Conservation (phyloP, 495 filamentous ascomycete species). For the Tuber microsphaerosporum region DNA sequence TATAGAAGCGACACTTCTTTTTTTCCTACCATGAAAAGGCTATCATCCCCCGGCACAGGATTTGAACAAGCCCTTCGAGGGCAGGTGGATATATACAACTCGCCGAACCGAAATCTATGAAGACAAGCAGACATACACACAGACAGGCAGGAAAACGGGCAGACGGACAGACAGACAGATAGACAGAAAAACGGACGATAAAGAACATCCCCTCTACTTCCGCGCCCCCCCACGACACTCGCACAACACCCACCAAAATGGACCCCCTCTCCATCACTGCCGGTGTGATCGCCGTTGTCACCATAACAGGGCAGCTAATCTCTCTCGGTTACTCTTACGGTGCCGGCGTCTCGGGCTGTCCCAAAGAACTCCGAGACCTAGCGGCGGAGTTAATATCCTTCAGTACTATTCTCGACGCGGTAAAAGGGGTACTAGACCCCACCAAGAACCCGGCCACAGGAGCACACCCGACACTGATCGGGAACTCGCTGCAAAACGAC, state of each 20-base stretch:
- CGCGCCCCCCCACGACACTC: neutral
- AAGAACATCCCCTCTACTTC: neutral
- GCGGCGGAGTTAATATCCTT: slow-evolving; percentile 7
- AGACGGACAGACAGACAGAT: neutral
- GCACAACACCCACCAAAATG: neutral
- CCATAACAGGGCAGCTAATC: slow-evolving; percentile 9
- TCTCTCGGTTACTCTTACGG: slow-evolving; percentile 12
- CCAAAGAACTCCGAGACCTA: slow-evolving; percentile 20
- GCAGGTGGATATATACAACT: neutral
- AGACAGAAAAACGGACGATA: neutral
- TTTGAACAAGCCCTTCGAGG: neutral
- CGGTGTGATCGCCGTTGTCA: slow-evolving; percentile 8
- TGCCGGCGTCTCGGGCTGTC: slow-evolving; percentile 4
- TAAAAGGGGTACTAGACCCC: slow-evolving; percentile 10
- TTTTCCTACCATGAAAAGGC: neutral
- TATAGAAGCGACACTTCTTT: neutral
- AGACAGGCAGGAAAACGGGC: neutral
- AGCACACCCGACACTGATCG: neutral
- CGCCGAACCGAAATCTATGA: neutral
- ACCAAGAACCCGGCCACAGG: neutral
- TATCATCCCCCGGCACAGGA: neutral
- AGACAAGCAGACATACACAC: neutral
- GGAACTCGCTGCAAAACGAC: neutral
- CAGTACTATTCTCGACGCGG: neutral
- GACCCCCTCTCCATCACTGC: slow-evolving; percentile 19